phyloP scores from a whole-genome alignment of 208 protist species.

The Crithidia brevicula region DNA sequence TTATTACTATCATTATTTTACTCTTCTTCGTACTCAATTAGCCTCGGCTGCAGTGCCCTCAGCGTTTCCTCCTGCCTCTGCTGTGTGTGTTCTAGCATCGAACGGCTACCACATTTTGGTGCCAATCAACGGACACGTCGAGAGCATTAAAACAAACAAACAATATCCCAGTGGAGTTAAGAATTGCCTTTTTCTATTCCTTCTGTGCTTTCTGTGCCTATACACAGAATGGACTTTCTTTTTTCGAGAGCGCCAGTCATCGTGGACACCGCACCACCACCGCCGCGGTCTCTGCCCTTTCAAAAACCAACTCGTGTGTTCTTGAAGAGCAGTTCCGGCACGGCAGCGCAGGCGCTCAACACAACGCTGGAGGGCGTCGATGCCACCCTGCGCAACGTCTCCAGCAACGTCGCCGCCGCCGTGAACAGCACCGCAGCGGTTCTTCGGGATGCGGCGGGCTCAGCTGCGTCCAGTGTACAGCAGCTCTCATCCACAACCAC shows the following conservation, averaged over 20 bases:
- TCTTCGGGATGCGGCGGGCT: not conserved
- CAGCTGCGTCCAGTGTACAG: not conserved
- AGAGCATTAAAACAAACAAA: not conserved
- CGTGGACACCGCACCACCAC: conserved; percentile 1
- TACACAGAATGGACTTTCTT: not conserved
- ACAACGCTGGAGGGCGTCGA: not conserved
- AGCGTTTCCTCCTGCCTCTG: too few relatives aligned
- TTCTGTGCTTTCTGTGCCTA: not conserved
- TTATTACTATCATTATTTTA: too few relatives aligned
- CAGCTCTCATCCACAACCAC: not conserved
- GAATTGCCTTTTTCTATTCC: not conserved
- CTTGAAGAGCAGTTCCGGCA: not conserved
- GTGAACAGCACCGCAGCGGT: not conserved
- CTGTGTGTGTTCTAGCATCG: too few relatives aligned
- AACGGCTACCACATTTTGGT: too few relatives aligned
- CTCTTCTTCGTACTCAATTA: not conserved
- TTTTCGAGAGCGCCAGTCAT: not conserved
- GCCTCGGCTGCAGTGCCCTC: too few relatives aligned
- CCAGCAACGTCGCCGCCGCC: not conserved
- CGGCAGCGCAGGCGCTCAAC: not conserved
- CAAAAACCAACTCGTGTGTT: not conserved
- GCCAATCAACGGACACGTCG: too few relatives aligned
- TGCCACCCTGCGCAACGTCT: conserved; percentile 1
- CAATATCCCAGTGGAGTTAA: too few relatives aligned
- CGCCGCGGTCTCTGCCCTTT: not conserved